Evolutionary conservation across 305 asterid genomes (phyloP).

Genomic region (Striga hermonthica): DNA sequence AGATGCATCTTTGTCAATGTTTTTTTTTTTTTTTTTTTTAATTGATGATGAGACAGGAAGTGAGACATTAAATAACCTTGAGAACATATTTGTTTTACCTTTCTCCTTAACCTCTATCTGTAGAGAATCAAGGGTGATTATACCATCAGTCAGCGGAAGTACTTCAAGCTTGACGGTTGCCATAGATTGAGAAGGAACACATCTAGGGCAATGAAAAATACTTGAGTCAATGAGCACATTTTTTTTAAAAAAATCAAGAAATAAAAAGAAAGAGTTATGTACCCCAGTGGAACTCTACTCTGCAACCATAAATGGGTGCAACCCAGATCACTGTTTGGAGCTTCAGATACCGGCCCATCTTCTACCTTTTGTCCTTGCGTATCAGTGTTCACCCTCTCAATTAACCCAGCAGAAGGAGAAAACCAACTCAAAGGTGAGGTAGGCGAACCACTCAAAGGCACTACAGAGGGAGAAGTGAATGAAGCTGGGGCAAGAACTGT

Average conservation of each 20-base stretch:
- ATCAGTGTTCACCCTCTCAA: slow-evolving; percentile 41
- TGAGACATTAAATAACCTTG: neutral
- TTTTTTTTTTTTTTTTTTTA: too few species aligned
- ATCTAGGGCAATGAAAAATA: slow-evolving; percentile 51
- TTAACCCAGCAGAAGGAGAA: slow-evolving; percentile 42
- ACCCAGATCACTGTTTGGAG: slow-evolving; percentile 67
- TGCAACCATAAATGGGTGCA: slow-evolving; percentile 98
- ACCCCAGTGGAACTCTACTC: slow-evolving; percentile 98
- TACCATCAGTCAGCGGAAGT: slow-evolving; percentile 95
- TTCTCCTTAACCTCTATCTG: slow-evolving; percentile 81
- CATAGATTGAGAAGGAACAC: slow-evolving; percentile 84
- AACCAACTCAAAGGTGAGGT: slow-evolving; percentile 57
- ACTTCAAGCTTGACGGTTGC: slow-evolving; percentile 96
- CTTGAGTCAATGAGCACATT: slow-evolving; percentile 23
- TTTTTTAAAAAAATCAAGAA: slow-evolving; percentile 26
- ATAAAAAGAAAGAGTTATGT: slow-evolving; percentile 31
- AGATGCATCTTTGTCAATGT: slow-evolving; percentile 4
- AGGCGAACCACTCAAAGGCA: slow-evolving; percentile 68
- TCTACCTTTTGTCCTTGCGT: slow-evolving; percentile 43
- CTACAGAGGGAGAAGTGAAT: slow-evolving; percentile 84
- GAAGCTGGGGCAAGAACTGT: slow-evolving; percentile 98
- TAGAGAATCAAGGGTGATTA: slow-evolving; percentile 93
- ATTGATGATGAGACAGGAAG: too few species aligned
- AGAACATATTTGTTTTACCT: slow-evolving; percentile 44
- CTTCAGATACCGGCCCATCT: slow-evolving; percentile 49